Evolutionary conservation across 306 rosid species (phyloP), one percentile per base, ranked within the genome.

Genomic region (Alnus glutinosa): DNA sequence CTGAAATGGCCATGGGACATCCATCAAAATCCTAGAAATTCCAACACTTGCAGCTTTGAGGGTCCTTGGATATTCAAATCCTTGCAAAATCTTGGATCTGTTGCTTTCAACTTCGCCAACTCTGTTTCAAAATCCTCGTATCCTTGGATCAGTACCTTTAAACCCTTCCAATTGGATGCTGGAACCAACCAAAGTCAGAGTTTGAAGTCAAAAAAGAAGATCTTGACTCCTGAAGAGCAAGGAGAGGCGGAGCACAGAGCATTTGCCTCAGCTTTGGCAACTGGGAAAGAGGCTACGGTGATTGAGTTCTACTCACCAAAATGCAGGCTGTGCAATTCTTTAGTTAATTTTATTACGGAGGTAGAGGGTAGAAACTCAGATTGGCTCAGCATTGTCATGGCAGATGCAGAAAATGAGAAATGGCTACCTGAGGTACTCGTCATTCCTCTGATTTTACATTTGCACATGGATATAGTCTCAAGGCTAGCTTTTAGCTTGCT

Each of bases 371-470:
- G 97, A 76, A 92, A 94, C 71, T 80, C 85, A 76, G 84, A 87
- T 8, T 89, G 98, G 98, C 91, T 92, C 70, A 89, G 74, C 84
- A 75, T 94, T 76, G 97, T 92, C 19, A 88, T 92, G 98, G 98
- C 93, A 11, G 97, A 94, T 79, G 97, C 97, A 28, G 98, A 94
- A 88, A 94, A 92, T 73, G 84, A 89, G 16, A 91, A 86, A 71
- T 94, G 98, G 98, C 85, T 94, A 2, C 97, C 98, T 48, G 91
- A 88, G 89, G 91, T 88, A 79, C 36, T 34, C 15, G 48, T 8
- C 36, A 15, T 49, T 19, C 46, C 51, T 70, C 52, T 32, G 47
- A 50, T 18, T 71, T 68, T 69, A 34, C 23, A 1, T 48, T 42
- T 42, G 13, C 13, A 32, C 16, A 4, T 36, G 14, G 18, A 14